Base-by-base conservation (phyloP, 176 grass and related monocot genomes). In the Aegilops bicornis region DNA sequence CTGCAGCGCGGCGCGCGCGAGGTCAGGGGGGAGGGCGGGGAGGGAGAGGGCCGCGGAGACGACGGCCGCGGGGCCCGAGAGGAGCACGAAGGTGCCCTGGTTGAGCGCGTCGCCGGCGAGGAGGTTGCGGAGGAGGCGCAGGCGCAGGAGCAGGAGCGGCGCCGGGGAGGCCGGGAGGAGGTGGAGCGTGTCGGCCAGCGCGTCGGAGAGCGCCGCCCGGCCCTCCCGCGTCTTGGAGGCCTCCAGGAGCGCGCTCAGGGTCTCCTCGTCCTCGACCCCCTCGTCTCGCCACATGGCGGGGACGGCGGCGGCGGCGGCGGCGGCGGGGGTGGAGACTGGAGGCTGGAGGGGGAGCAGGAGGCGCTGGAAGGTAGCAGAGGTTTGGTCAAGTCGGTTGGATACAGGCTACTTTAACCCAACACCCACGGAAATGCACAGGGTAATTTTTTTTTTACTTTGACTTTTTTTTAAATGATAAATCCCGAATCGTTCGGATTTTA, bases 41-140 rank as follows among this genome's bases (percentile, higher is more conserved):
- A 82, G 48, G 27, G 82, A 73, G 58, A 96, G 69, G 64, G 68
- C 22, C 25, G 90, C 22, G 69, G 85, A 84, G 59, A 62, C 84
- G 13, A 94, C 82, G 13, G 35, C 42, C 9, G 85, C 69, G 31
- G 86, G 85, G 36, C 93, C 96, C 0, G 68, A 78, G 65, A 58
- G 82, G 67, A 79, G 64, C 22, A 96, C 4, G 88, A 98, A 98
- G 79, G 88, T 69, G 87, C 58, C 22, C 75, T 98, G 97, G 88
- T 91, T 91, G 82, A 84, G 63, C 29, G 80, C 59, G 7, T 92
- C 85, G 39, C 96, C 96, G 1, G 90, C 97, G 79, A 95, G 87
- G 88, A 98, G 94, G 83, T 98, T 98, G 35, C 97, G 86, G 11
- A 94, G 69, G 79, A 98, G 90, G 82, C 90, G 93, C 40, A 97